A percentile compares a stretch with the other conserved stretches of the same genome.
Evolutionary conservation across 495 filamentous ascomycete species (phyloP).

Genomic region (Talaromyces wortmannii): DNA sequence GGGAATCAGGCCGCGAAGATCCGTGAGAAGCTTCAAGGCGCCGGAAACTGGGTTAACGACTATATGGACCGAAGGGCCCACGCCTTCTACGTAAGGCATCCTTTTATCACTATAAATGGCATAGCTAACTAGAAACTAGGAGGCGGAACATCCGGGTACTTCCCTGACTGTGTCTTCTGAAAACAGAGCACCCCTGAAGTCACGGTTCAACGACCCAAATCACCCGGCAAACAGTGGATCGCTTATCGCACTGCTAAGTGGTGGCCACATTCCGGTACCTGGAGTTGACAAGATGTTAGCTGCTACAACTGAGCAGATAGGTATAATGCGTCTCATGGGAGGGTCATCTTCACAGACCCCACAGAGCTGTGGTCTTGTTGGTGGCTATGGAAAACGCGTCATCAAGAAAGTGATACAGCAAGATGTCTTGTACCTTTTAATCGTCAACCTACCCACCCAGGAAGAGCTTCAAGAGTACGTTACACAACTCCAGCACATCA

Average conservation of each 20-base stretch:
- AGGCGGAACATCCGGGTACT: constrained; percentile 16
- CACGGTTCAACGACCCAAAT: constrained; percentile 47
- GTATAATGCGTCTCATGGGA: neutral
- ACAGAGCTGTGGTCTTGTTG: too few relatives aligned
- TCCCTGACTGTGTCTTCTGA: neutral
- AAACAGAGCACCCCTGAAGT: constrained; percentile 24
- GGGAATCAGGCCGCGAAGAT: constrained; percentile 5
- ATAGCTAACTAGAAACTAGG: constrained; percentile 3
- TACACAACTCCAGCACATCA: neutral
- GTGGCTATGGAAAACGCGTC: neutral
- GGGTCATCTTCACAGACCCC: neutral
- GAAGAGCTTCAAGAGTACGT: constrained; percentile 25
- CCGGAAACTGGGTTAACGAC: constrained; percentile 8
- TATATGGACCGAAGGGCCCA: constrained; percentile 48
- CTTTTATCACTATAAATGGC: neutral
- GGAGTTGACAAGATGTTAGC: neutral
- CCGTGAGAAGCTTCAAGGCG: constrained; percentile 10
- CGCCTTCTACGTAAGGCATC: constrained; percentile 49
- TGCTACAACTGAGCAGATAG: neutral
- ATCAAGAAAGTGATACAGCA: constrained; percentile 9
- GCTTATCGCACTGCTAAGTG: constrained; percentile 29
- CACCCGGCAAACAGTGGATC: constrained; percentile 38
- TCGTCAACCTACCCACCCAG: constrained; percentile 44
- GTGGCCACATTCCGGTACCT: constrained; percentile 19
- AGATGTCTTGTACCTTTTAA: constrained; percentile 44